Evolutionary conservation across 192 early-diverging fungal genomes (phyloP).

Genomic region (Entomortierella chlamydospora): DNA sequence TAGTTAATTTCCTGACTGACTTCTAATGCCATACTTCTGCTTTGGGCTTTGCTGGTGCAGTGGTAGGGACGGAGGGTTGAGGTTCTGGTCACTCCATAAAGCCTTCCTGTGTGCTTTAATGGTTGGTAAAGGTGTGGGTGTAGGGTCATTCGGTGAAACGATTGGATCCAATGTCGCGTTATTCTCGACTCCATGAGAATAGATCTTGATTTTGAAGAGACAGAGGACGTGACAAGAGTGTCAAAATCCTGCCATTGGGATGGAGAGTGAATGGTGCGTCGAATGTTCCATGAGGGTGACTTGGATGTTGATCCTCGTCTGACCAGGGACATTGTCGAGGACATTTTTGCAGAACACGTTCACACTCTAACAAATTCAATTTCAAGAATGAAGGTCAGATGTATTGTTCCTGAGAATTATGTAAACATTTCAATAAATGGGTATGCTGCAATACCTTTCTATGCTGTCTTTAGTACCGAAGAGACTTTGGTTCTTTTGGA

Average conservation of each 20-base stretch:
- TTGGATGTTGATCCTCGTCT: constrained; percentile 18
- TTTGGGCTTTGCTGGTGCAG: not conserved
- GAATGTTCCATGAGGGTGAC: not conserved
- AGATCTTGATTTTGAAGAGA: not conserved
- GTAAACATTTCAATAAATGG: too few species aligned
- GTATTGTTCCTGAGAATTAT: too few species aligned
- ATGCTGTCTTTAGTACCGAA: too few species aligned
- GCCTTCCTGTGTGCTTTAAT: not conserved
- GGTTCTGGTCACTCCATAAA: not conserved
- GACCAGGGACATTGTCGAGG: constrained; percentile 37
- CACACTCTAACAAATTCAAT: not conserved
- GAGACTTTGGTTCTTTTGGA: too few species aligned
- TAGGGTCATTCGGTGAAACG: constrained; percentile 44
- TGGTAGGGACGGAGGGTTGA: not conserved
- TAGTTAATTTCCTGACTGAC: not conserved
- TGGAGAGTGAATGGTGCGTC: not conserved
- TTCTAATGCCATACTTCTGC: not conserved
- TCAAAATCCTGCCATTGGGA: constrained; percentile 4
- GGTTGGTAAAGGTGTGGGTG: constrained; percentile 22
- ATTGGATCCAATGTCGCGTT: constrained; percentile 51
- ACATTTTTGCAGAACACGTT: constrained; percentile 13
- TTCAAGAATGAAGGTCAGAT: not conserved
- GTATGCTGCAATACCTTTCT: too few species aligned
- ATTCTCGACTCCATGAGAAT: constrained; percentile 21
- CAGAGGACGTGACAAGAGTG: too few species aligned